Conservation (phyloP, 176 grass and related monocot genomes). For the Aechmea fasciata region DNA sequence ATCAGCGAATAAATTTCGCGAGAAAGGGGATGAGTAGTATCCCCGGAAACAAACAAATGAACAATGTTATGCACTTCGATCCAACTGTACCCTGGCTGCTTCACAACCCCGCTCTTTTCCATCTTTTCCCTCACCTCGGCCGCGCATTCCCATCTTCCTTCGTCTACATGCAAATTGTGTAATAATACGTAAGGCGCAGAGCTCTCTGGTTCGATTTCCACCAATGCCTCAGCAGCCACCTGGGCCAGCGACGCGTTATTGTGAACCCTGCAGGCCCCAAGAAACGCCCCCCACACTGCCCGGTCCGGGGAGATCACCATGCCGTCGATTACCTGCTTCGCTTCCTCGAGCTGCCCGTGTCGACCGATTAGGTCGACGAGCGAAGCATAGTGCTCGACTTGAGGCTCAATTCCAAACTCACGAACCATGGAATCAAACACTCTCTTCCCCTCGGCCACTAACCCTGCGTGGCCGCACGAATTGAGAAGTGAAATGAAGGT, state of each 20-base stretch:
- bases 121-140: slow-evolving; percentile 45
- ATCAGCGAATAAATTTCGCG: slow-evolving; percentile 53
- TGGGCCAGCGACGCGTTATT: slow-evolving; percentile 45
- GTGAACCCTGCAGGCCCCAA: slow-evolving; percentile 62
- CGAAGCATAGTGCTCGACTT: slow-evolving; percentile 62
- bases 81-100: slow-evolving; percentile 66
- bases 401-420: slow-evolving; percentile 45
- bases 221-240: slow-evolving; percentile 45
- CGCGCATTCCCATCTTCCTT: slow-evolving; percentile 63
- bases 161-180: slow-evolving; percentile 66
- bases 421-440: slow-evolving; percentile 56
- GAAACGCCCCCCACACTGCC: slow-evolving; percentile 70
- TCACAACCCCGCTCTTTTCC: slow-evolving; percentile 52
- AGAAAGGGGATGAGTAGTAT: slow-evolving; percentile 49
- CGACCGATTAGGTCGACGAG: slow-evolving; percentile 60
- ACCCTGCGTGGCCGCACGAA: slow-evolving; percentile 57
- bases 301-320: slow-evolving; percentile 48
- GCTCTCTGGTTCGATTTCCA: slow-evolving; percentile 49
- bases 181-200: slow-evolving; percentile 78
- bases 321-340: slow-evolving; percentile 38
- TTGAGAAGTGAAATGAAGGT: slow-evolving; percentile 62
- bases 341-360: slow-evolving; percentile 46
- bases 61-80: slow-evolving; percentile 53
- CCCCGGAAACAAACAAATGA: slow-evolving; percentile 66
- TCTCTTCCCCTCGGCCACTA: slow-evolving; percentile 49